Percentiles rank a stretch among this genome's conserved stretches.
Evolutionary conservation across 2,329 filamentous ascomycete species (phyloP).

Genomic region (Fusarium duplospermum): DNA sequence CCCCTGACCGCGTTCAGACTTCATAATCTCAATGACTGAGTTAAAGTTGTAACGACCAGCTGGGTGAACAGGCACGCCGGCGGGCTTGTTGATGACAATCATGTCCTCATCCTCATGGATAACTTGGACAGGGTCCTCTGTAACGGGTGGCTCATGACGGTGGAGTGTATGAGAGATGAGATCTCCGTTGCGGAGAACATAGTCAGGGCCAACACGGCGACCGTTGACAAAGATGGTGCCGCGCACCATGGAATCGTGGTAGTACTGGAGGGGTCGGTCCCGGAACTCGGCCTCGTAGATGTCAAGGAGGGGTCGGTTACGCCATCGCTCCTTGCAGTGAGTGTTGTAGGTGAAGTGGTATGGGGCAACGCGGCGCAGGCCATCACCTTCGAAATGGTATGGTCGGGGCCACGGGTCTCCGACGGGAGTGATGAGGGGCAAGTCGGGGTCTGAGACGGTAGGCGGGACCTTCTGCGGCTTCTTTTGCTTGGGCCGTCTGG

Average conservation of each 20-base stretch:
- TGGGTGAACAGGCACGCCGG: constrained; percentile 93
- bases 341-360: constrained; percentile 97
- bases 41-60: constrained; percentile 97
- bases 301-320: constrained; percentile 82
- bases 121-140: constrained; percentile 80
- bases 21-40: constrained; percentile 92
- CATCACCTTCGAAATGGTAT: constrained; percentile 82
- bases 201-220: constrained; percentile 72
- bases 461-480: constrained; percentile 30
- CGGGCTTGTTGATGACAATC: constrained; percentile 96
- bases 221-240: constrained; percentile 87
- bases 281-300: constrained; percentile 94
- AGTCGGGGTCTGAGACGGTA: constrained; percentile 32
- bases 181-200: constrained; percentile 87
- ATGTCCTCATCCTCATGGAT: constrained; percentile 93
- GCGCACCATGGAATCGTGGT: constrained; percentile 82
- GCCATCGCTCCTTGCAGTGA: constrained; percentile 93
- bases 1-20: constrained; percentile 71
- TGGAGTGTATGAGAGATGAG: constrained; percentile 93
- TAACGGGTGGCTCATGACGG: constrained; percentile 94
- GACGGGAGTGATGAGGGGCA: constrained; percentile 48
- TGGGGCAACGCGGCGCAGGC: constrained; percentile 83
- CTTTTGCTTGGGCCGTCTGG: constrained; percentile 27
- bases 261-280: constrained; percentile 88
- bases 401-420: constrained; percentile 67